Evolutionary conservation across 2,329 filamentous ascomycete species (phyloP).

Genomic region (Pseudonectria foliicola): DNA sequence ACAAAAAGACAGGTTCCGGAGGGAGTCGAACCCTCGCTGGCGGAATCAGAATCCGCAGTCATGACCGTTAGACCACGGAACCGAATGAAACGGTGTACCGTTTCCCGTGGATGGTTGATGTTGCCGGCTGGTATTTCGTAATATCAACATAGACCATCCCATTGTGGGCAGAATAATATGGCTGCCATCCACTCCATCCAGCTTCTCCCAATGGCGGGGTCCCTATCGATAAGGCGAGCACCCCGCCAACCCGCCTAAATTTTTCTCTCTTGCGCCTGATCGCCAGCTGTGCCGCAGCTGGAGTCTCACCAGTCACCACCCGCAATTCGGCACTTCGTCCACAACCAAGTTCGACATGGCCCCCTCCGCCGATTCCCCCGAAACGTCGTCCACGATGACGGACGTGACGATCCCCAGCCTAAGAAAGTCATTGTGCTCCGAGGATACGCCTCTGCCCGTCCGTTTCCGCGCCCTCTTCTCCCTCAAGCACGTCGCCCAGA

Average conservation of each 20-base stretch:
- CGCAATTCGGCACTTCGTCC: constrained; percentile 7
- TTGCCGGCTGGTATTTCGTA: neutral
- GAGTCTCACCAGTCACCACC: constrained; percentile 1
- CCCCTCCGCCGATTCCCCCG: constrained; percentile 16
- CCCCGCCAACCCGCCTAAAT: constrained; percentile 26
- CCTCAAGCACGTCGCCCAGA: constrained; percentile 82
- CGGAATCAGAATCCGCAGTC: constrained; percentile 32
- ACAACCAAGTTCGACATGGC: constrained; percentile 18
- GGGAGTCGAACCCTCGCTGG: constrained; percentile 32
- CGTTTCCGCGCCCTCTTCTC: constrained; percentile 97
- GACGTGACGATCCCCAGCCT: constrained; percentile 51
- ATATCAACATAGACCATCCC: constrained; percentile 2
- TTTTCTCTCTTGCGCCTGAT: constrained; percentile 23
- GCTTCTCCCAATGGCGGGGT: constrained; percentile 6
- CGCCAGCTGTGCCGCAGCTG: constrained; percentile 3
- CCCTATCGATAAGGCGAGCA: constrained; percentile 21
- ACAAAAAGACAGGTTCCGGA: constrained; percentile 23
- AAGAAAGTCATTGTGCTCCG: constrained; percentile 70
- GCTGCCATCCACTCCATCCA: too few relatives aligned
- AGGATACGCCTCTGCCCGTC: constrained; percentile 72
- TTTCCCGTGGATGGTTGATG: constrained; percentile 16
- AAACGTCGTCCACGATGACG: constrained; percentile 13
- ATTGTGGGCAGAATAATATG: too few relatives aligned
- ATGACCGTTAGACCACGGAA: constrained; percentile 32
- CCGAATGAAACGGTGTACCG: constrained; percentile 19